Evolutionary conservation across 805 yeast genomes (phyloP).

Genomic region (Torulaspora gathmanii): DNA sequence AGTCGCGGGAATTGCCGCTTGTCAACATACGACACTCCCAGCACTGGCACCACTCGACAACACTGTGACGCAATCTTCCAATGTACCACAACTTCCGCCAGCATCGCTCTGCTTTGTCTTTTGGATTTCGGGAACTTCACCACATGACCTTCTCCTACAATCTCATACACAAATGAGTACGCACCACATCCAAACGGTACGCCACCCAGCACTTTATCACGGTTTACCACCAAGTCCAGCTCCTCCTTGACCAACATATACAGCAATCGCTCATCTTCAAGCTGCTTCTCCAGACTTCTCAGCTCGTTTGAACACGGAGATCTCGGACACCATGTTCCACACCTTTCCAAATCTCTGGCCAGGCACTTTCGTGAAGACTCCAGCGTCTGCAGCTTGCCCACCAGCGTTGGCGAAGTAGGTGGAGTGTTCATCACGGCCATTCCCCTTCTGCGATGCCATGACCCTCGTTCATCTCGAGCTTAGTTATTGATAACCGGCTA

Average conservation of each 20-base stretch:
- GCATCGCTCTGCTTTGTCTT: conserved; percentile 11
- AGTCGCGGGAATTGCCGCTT: conserved; percentile 7
- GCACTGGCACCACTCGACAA: conserved; percentile 7
- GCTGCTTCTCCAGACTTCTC: background rate
- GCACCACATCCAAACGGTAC: conserved; percentile 16
- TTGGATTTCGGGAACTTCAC: conserved; percentile 17
- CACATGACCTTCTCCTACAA: conserved; percentile 5
- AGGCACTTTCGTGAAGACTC: conserved; percentile 1
- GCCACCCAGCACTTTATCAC: conserved; percentile 3
- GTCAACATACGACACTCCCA: conserved; percentile 9
- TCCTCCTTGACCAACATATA: background rate
- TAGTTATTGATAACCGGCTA: too few species aligned
- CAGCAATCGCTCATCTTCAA: background rate
- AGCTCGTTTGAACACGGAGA: background rate
- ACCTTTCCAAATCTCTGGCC: background rate
- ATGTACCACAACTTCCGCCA: conserved; percentile 14
- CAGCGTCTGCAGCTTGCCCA: background rate
- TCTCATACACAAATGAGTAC: conserved; percentile 14
- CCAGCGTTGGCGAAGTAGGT: conserved; percentile 5
- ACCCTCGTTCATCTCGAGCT: too few species aligned
- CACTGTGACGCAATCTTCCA: background rate
- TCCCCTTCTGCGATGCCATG: too few species aligned
- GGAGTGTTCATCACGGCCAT: conserved; percentile 1
- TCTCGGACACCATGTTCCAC: background rate
- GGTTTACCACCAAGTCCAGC: conserved; percentile 13